Percentiles rank a stretch among this genome's conserved stretches.
Conservation (phyloP, 2,329 filamentous ascomycete species). For the Nemania sp. region DNA sequence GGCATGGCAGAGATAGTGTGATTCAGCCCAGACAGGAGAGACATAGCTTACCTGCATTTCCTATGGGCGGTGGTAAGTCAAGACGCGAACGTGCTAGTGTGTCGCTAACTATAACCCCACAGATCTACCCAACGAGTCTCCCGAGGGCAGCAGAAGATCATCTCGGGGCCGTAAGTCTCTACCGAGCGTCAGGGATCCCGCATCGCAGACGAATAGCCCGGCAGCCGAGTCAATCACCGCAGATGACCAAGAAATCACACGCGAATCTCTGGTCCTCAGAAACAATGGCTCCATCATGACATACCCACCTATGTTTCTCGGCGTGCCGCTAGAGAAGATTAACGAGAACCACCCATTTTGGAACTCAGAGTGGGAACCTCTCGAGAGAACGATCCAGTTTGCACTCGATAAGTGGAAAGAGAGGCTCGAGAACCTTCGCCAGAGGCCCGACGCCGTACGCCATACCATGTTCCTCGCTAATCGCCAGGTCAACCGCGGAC, state of each 20-base stretch:
- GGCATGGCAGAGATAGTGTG: slow-evolving; percentile 39
- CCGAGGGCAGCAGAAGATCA: slow-evolving; percentile 46
- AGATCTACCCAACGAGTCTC: slow-evolving; percentile 40
- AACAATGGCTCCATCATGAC: slow-evolving; percentile 64
- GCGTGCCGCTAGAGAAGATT: slow-evolving; percentile 66
- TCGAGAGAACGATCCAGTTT: slow-evolving; percentile 58
- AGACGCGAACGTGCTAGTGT: slow-evolving; percentile 22
- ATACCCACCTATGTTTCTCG: slow-evolving; percentile 64
- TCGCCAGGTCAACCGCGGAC: slow-evolving; percentile 68
- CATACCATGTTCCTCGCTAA: slow-evolving; percentile 64
- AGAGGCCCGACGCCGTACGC: slow-evolving; percentile 47
- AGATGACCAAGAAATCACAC: slow-evolving; percentile 58
- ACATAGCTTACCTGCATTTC: slow-evolving; percentile 48
- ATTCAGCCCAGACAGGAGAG: slow-evolving; percentile 49
- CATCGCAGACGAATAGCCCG: slow-evolving; percentile 42
- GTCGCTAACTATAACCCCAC: slow-evolving; percentile 34
- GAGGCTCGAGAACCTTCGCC: slow-evolving; percentile 55
- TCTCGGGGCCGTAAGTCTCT: slow-evolving; percentile 49
- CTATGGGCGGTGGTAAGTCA: slow-evolving; percentile 40
- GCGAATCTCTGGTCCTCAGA: slow-evolving; percentile 58
- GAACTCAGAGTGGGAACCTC: slow-evolving; percentile 64
- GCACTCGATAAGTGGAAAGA: slow-evolving; percentile 61
- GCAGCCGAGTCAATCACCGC: slow-evolving; percentile 31
- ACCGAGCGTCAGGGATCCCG: slow-evolving; percentile 47
- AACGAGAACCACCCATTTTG: slow-evolving; percentile 65